phyloP scores from a whole-genome alignment of 805 yeast species.

The Spathaspora arborariae region DNA sequence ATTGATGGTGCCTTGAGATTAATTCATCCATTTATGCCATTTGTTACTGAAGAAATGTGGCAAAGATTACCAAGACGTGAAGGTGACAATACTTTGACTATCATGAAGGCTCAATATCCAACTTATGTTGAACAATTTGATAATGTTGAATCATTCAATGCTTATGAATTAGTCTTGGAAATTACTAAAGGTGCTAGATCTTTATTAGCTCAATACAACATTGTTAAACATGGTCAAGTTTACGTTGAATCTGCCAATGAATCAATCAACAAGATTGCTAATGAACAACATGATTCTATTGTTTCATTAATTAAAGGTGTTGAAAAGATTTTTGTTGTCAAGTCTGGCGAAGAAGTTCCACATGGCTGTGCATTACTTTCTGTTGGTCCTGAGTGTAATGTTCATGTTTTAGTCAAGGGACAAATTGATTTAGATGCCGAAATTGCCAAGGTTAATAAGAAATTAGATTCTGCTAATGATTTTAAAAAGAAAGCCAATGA shows the following conservation, averaged over 20 bases:
- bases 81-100: constrained; percentile 63
- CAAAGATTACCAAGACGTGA: constrained; percentile 92
- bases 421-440: constrained; percentile 91
- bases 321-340: constrained; percentile 65
- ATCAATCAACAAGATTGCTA: constrained; percentile 48
- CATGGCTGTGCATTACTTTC: constrained; percentile 87
- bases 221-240: constrained; percentile 83
- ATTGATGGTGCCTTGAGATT: constrained; percentile 85
- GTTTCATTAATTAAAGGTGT: constrained; percentile 91
- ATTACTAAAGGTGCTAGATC: constrained; percentile 92
- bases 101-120: constrained; percentile 81
- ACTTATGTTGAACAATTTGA: constrained; percentile 55
- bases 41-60: constrained; percentile 97
- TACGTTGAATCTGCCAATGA: constrained; percentile 59
- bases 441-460: constrained; percentile 76
- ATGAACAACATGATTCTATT: constrained; percentile 78
- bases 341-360: constrained; percentile 57
- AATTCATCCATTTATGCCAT: constrained; percentile 99
- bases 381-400: constrained; percentile 76
- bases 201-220: constrained; percentile 82
- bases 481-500: constrained; percentile 63
- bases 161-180: constrained; percentile 80
- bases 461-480: constrained; percentile 62
- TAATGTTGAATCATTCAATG: constrained; percentile 62
- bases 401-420: constrained; percentile 90